These are phyloP conservation scores for Aspergillus spinulosporus DNA, from an alignment of 2,329 filamentous ascomycete species.

Conservation along the genomic window DNA sequence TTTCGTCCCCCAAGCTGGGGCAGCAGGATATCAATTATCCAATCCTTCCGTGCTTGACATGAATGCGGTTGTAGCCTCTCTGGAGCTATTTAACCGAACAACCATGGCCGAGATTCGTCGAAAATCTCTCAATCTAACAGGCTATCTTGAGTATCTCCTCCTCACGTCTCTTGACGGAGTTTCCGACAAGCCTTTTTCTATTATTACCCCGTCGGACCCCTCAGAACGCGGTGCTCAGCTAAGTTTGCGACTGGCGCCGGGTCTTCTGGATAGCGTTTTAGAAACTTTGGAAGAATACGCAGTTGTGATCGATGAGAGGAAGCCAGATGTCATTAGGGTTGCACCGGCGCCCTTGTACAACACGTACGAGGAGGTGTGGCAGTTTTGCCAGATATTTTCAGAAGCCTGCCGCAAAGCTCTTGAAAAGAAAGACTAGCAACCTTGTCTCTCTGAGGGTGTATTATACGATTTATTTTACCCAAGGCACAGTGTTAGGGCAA, in stretches of 20 bases:
- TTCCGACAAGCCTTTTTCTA: slow-evolving; percentile 51
- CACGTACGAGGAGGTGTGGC: slow-evolving; percentile 70
- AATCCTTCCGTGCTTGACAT: slow-evolving; percentile 81
- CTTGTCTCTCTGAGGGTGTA: neutral
- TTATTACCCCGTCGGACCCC: slow-evolving; percentile 71
- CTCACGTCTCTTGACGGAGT: slow-evolving; percentile 34
- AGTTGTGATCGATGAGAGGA: slow-evolving; percentile 78
- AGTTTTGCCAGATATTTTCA: slow-evolving; percentile 58
- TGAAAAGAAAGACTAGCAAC: slow-evolving; percentile 18
- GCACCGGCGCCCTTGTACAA: slow-evolving; percentile 86
- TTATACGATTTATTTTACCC: slow-evolving; percentile 4
- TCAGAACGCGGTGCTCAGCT: slow-evolving; percentile 74
- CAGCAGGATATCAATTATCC: slow-evolving; percentile 78
- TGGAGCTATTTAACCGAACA: slow-evolving; percentile 73
- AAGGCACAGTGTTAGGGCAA: neutral
- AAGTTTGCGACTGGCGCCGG: slow-evolving; percentile 68
- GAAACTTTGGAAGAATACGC: slow-evolving; percentile 65
- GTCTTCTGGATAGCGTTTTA: slow-evolving; percentile 69
- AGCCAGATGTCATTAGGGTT: slow-evolving; percentile 80
- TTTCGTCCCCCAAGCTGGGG: slow-evolving; percentile 75
- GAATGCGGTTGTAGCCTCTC: slow-evolving; percentile 69
- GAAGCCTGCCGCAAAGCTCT: slow-evolving; percentile 48
- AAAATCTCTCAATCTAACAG: slow-evolving; percentile 72
- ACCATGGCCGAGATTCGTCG: slow-evolving; percentile 66
- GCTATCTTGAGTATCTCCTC: slow-evolving; percentile 72